Evolutionary conservation across 2,329 filamentous ascomycete genomes (phyloP).

Genomic region (Albifimbria verrucaria): DNA sequence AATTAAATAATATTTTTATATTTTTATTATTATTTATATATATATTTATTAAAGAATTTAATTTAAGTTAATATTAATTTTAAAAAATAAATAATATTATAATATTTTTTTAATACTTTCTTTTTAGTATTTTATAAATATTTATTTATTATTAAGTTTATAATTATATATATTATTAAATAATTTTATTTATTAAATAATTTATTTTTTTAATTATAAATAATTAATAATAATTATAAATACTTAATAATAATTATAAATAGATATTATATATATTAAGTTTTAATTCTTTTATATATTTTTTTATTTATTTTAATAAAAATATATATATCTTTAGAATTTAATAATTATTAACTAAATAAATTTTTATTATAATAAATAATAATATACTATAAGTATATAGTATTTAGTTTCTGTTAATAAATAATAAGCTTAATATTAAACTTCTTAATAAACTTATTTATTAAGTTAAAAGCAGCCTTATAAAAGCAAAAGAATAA

Average conservation of each 20-base stretch:
- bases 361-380: not conserved
- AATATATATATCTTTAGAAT: not conserved
- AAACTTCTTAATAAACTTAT: not conserved
- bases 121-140: not conserved
- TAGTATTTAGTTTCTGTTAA: not conserved
- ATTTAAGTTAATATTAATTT: not conserved
- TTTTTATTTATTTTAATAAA: not conserved
- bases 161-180: not conserved
- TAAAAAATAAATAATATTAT: not conserved
- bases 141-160: not conserved
- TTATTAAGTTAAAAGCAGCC: too few species aligned
- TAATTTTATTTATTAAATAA: not conserved
- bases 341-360: not conserved
- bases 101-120: not conserved
- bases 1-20: not conserved
- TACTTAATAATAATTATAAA: not conserved
- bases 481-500: not conserved
- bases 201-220: not conserved
- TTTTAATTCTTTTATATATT: not conserved
- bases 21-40: not conserved
- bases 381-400: not conserved
- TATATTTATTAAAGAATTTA: not conserved
- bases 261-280: not conserved
- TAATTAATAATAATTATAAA: not conserved
- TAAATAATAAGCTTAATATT: not conserved